Evolutionary conservation across 1,284 basidiomycete genomes (phyloP).

Genomic region (Ustilago bromivora): DNA sequence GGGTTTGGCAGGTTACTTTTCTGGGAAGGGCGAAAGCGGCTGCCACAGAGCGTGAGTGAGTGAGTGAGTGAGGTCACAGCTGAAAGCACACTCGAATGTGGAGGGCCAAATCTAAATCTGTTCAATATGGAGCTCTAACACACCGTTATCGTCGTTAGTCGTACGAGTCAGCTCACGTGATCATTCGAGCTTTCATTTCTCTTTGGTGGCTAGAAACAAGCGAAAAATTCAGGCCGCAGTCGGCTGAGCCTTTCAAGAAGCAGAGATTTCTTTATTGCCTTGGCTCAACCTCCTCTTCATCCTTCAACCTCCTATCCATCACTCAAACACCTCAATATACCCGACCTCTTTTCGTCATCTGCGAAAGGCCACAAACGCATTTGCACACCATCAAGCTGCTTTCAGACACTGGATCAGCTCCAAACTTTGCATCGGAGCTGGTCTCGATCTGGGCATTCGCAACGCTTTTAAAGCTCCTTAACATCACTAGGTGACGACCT

Average conservation of each 20-base stretch:
- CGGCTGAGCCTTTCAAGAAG: constrained; percentile 10
- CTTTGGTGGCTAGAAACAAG: background rate
- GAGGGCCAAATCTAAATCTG: constrained; percentile 11
- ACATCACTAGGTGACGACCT: constrained; percentile 42
- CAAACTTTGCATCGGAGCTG: constrained; percentile 16
- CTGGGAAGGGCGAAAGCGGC: background rate
- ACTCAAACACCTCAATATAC: constrained; percentile 24
- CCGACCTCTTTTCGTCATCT: constrained; percentile 25
- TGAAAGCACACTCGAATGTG: constrained; percentile 30
- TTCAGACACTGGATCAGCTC: background rate
- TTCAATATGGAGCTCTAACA: constrained; percentile 15
- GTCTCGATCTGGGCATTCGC: constrained; percentile 7
- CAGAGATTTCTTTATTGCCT: background rate
- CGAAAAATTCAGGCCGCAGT: constrained; percentile 40
- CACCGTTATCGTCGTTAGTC: background rate
- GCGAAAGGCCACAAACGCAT: constrained; percentile 15
- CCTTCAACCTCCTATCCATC: background rate
- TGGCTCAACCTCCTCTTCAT: background rate
- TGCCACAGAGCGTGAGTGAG: background rate
- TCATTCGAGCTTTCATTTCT: constrained; percentile 6
- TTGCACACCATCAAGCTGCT: background rate
- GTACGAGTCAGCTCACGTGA: constrained; percentile 24
- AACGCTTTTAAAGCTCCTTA: constrained; percentile 2
- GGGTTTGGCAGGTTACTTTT: constrained; percentile 1
- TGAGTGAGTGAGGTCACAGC: constrained; percentile 8